Base-by-base conservation (phyloP, 805 yeast species). In the Teunomyces cretensis region DNA sequence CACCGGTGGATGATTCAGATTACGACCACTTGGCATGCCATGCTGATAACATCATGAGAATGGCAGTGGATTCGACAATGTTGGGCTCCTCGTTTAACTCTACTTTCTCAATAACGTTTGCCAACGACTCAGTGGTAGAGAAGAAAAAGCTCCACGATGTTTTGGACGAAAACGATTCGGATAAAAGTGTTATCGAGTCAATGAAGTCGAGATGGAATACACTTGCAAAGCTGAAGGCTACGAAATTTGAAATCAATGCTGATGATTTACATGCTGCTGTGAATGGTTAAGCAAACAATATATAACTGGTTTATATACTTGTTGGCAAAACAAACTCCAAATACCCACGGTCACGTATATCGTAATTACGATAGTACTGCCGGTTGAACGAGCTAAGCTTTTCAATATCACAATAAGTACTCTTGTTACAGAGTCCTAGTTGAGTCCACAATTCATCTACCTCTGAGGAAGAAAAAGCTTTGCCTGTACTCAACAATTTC, bases 41-140 rank as follows among this genome's bases (percentile, higher is more conserved):
- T 48, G 77, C 77, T 1, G 72, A 71, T 41, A 70, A 68, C 44
- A 72, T 72, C 44, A 59, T 72, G 64, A 57, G 73, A 16, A 72
- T 72, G 76, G 77, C 77, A 4, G 71, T 72, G 39, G 77, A 72
- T 47, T 67, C 77, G 22, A 72, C 77, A 2, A 67, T 72, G 72
- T 57, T 71, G 41, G 74, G 74, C 1, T 69, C 75, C 1, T 65
- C 72, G 6, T 68, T 64, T 39, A 65, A 67, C 45, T 61, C 63
- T 19, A 63, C 72, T 11, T 64, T 68, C 39, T 67, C 72, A 24
- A 62, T 67, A 8, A 65, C 65, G 14, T 67, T 67, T 49, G 59
- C 56, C 5, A 68, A 66, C 41, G 73, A 68, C 27, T 64, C 70
- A 1, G 50, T 62, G 28, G 39, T 46, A n/a, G 60, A 54, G 11